These are phyloP conservation scores for Adiantum capillusveneris DNA, from an alignment of 75 land plant genomes.

Conservation along the genomic window DNA sequence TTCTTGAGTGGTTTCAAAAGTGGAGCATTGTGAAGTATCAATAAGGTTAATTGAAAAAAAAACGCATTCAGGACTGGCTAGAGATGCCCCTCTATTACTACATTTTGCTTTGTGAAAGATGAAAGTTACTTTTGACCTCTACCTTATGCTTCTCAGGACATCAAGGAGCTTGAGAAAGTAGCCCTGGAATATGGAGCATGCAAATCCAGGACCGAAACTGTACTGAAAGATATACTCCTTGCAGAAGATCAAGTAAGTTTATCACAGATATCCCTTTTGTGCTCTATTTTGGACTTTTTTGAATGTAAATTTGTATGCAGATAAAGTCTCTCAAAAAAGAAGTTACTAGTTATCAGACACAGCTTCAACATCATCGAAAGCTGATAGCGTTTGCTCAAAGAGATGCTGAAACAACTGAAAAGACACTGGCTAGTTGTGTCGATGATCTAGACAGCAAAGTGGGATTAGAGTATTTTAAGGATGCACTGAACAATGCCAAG, in stretches of 20 bases:
- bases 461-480: neutral
- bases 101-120: no score
- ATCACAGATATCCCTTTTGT: no score
- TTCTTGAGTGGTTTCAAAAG: no score
- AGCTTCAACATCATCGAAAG: slow-evolving; percentile 4
- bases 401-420: slow-evolving; percentile 10
- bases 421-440: neutral
- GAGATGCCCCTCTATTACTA: no score
- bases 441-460: neutral
- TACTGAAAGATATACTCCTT: slow-evolving; percentile 2
- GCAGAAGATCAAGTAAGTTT: slow-evolving; percentile 11
- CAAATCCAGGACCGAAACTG: neutral
- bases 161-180: slow-evolving; percentile 6
- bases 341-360: neutral
- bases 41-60: no score
- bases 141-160: slow-evolving; percentile 10
- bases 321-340: slow-evolving; percentile 9
- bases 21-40: no score
- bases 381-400: slow-evolving; percentile 4
- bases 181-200: neutral
- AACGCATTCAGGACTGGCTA: no score
- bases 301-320: slow-evolving; percentile 6
- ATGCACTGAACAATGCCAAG: slow-evolving; percentile 10
- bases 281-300: no score
- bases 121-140: no score